Evolutionary conservation across 768 basidiomycete genomes (phyloP).

Genomic region (Boletus rubropictus): DNA sequence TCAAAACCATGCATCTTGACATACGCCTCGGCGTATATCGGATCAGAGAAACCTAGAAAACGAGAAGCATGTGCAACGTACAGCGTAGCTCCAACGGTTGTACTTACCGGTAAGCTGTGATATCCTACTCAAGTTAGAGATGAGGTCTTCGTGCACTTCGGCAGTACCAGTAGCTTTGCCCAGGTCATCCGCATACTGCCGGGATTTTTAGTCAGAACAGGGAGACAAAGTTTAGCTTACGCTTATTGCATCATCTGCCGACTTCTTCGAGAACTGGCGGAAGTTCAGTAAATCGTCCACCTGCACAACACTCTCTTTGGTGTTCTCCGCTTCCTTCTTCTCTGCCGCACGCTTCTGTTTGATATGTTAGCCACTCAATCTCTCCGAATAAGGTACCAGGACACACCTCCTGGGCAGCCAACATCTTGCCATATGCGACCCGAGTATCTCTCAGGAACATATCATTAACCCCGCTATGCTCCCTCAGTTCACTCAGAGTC

Average conservation of each 20-base stretch:
- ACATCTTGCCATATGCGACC: conserved; percentile 89
- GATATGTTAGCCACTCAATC: conserved; percentile 1
- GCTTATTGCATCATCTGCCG: conserved; percentile 71
- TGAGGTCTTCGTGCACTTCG: conserved; percentile 86
- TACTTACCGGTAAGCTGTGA: conserved; percentile 82
- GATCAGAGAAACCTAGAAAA: conserved; percentile 84
- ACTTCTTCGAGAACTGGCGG: conserved; percentile 93
- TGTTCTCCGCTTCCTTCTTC: conserved; percentile 77
- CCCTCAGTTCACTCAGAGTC: conserved; percentile 77
- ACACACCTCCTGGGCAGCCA: conserved; percentile 85
- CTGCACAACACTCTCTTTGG: conserved; percentile 67
- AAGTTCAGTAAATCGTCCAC: conserved; percentile 91
- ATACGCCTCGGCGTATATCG: conserved; percentile 96
- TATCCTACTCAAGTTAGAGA: conserved; percentile 89
- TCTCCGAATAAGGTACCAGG: neutral
- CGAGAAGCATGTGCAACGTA: neutral
- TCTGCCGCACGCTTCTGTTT: conserved; percentile 80
- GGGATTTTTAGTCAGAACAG: neutral
- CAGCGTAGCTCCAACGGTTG: neutral
- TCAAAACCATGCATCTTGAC: conserved; percentile 98
- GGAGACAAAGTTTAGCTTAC: conserved; percentile 32
- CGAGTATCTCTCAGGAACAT: conserved; percentile 85
- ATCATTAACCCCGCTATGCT: conserved; percentile 51
- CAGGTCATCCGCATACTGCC: conserved; percentile 82
- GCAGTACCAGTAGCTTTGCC: conserved; percentile 81